Percentiles rank a stretch among this genome's conserved stretches.
These are phyloP conservation scores for Apophysomyces trapeziformis DNA, from an alignment of 371 early-diverging fungal species.

Conservation along the genomic window DNA sequence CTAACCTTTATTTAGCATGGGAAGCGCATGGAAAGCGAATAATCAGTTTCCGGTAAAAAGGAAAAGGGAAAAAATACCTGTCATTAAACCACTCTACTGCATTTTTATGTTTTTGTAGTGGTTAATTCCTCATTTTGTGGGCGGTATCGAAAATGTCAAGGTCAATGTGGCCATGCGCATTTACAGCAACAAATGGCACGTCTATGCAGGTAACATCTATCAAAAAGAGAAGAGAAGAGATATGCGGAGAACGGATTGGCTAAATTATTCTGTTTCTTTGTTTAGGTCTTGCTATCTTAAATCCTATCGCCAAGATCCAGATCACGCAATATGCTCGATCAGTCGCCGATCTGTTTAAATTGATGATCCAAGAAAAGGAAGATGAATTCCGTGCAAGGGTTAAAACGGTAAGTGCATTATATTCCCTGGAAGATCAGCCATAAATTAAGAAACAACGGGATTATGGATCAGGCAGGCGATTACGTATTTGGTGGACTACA, in stretches of 20 bases:
- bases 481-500: conserved; percentile 85
- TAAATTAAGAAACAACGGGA: too few species aligned
- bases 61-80: conserved; percentile 21
- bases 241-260: too few species aligned
- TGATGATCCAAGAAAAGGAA: conserved; percentile 91
- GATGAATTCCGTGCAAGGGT: conserved; percentile 79
- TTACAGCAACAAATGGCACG: conserved; percentile 96
- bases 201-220: conserved; percentile 64
- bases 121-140: conserved; percentile 84
- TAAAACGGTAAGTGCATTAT: conserved; percentile 39
- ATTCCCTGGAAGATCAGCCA: too few species aligned
- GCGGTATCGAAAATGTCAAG: conserved; percentile 96
- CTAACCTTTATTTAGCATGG: conserved; percentile 66
- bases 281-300: conserved; percentile 87
- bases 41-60: conserved; percentile 71
- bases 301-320: conserved; percentile 87
- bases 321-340: conserved; percentile 88
- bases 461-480: conserved; percentile 64
- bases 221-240: too few species aligned
- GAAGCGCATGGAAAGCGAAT: conserved; percentile 91
- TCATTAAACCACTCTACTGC: neutral
- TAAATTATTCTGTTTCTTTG: too few species aligned
- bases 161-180: conserved; percentile 91
- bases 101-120: conserved; percentile 53
- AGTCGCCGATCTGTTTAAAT: conserved; percentile 87